Percentiles rank a stretch among this genome's conserved stretches.
Conservation (phyloP, 768 basidiomycete genomes). For the Agrocybe praecox region DNA sequence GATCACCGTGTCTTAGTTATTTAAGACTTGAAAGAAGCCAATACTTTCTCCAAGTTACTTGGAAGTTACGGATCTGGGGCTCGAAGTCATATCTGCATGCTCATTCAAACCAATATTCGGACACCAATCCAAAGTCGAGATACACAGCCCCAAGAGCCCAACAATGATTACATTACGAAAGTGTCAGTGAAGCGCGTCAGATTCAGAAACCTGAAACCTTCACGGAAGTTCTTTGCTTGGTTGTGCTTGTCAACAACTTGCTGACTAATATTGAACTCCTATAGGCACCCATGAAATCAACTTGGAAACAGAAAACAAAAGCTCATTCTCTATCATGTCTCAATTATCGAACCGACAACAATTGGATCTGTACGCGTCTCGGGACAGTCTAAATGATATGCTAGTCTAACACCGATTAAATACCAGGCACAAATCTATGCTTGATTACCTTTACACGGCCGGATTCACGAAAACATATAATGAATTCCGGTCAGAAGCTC, state of each 20-base stretch:
- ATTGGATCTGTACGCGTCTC: constrained; percentile 27
- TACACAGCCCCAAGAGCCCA: no score
- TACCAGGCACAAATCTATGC: constrained; percentile 75
- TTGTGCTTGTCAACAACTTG: background rate
- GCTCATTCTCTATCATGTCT: constrained; percentile 19
- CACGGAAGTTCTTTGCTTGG: background rate
- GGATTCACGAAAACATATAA: constrained; percentile 66
- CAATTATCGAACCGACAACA: constrained; percentile 29
- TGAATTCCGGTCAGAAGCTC: constrained; percentile 31
- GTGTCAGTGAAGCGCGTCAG: no score
- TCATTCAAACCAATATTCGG: no score
- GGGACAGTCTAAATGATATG: background rate
- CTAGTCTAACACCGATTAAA: constrained; percentile 13
- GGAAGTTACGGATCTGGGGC: no score
- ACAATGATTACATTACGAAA: no score
- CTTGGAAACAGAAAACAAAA: constrained; percentile 1
- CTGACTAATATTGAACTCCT: background rate
- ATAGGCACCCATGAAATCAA: background rate
- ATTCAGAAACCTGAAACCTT: no score
- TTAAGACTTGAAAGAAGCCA: no score
- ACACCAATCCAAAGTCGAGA: no score
- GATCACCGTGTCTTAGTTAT: no score
- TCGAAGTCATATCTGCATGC: no score
- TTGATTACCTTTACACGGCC: constrained; percentile 73
- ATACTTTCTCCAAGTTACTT: no score